Evolutionary conservation across 2,329 filamentous ascomycete species (phyloP).

Genomic region (Rhynchosporium agropyri): DNA sequence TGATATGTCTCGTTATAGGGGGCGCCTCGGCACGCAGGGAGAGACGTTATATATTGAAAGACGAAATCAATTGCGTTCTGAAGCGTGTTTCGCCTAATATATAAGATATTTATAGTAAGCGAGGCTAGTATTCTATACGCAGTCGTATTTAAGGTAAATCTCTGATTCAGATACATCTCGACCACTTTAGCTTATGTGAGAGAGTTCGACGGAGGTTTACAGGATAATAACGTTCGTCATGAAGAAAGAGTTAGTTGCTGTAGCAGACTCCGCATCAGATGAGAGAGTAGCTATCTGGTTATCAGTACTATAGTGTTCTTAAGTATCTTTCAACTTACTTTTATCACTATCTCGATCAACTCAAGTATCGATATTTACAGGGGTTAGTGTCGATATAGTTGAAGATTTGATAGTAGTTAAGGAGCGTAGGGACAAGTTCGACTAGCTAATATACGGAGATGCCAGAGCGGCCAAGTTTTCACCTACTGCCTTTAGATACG

Average conservation of each 20-base stretch:
- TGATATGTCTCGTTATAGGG: no score
- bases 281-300: not conserved
- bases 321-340: not conserved
- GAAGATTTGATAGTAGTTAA: not conserved
- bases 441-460: not conserved
- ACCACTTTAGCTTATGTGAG: not conserved
- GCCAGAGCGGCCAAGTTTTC: no score
- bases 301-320: not conserved
- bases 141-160: not conserved
- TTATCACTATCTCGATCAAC: not conserved
- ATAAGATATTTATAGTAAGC: not conserved
- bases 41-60: not conserved
- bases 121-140: not conserved
- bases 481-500: no score
- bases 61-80: not conserved
- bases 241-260: not conserved
- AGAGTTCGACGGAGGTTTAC: not conserved
- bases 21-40: no score
- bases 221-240: no score
- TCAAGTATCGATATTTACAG: not conserved
- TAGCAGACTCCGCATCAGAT: not conserved
- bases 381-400: not conserved
- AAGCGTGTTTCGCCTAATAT: not conserved
- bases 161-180: not conserved
- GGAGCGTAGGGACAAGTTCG: not conserved